These are phyloP conservation scores for Tylopilus plumbeoviolaceoides DNA, from an alignment of 768 basidiomycete species.

Conservation along the genomic window DNA sequence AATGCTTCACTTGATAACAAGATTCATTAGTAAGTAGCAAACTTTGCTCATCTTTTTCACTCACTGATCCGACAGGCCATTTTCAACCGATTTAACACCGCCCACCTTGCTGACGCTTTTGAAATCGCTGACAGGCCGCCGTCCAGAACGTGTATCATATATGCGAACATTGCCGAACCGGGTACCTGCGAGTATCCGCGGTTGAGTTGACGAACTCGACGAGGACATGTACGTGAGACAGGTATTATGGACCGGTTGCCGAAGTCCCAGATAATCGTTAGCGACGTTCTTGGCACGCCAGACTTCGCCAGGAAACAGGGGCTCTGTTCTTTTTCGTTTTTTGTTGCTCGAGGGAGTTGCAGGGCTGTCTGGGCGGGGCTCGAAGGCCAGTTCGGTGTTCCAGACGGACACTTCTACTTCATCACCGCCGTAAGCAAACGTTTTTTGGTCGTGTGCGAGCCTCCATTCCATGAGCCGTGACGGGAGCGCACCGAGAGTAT, in stretches of 20 bases:
- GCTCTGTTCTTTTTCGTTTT: constrained; percentile 58
- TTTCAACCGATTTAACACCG: constrained; percentile 56
- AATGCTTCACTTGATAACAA: constrained; percentile 55
- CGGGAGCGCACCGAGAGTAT: constrained; percentile 48
- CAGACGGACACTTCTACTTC: constrained; percentile 84
- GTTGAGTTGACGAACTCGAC: constrained; percentile 30
- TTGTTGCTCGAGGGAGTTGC: constrained; percentile 14
- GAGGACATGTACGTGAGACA: constrained; percentile 56
- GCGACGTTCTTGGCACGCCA: constrained; percentile 86
- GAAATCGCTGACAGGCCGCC: constrained; percentile 68
- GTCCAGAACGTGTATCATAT: constrained; percentile 72
- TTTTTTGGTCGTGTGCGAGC: constrained; percentile 45
- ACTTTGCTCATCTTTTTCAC: constrained; percentile 21
- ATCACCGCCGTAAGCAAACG: constrained; percentile 80
- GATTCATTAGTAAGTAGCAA: background rate
- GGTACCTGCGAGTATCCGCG: constrained; percentile 68
- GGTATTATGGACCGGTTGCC: constrained; percentile 75
- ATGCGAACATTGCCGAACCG: constrained; percentile 67
- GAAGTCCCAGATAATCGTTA: constrained; percentile 71
- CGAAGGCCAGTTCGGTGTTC: constrained; percentile 61
- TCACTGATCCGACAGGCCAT: constrained; percentile 62
- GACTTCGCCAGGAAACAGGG: constrained; percentile 65
- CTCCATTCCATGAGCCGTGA: constrained; percentile 68
- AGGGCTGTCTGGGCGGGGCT: constrained; percentile 17
- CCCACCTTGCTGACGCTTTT: constrained; percentile 53